A percentile compares a stretch with the other conserved stretches of the same genome.
Evolutionary conservation across 768 basidiomycete species (phyloP).

Genomic region (Daedaleopsis sinensis): DNA sequence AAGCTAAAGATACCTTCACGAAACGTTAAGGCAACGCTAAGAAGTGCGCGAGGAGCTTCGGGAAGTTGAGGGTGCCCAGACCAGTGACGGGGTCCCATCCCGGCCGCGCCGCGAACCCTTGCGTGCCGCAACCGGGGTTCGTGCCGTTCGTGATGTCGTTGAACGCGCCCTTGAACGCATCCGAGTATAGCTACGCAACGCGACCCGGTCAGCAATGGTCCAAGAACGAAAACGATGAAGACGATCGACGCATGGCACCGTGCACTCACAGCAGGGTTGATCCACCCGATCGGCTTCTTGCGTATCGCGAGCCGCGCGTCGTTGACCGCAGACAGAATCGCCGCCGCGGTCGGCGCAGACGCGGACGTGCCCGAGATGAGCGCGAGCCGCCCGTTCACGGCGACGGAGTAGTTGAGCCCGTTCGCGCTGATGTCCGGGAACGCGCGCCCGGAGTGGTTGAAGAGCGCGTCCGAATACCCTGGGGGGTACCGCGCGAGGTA

Average conservation of each 20-base stretch:
- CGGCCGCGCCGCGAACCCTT: slow-evolving; percentile 31
- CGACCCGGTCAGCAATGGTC: neutral
- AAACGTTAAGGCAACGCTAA: slow-evolving; percentile 9
- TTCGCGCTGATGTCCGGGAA: slow-evolving; percentile 39
- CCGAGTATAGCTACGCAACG: slow-evolving; percentile 49
- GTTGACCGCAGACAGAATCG: slow-evolving; percentile 59
- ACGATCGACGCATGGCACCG: no score
- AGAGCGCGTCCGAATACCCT: slow-evolving; percentile 35
- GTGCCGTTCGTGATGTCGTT: slow-evolving; percentile 30
- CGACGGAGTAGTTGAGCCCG: slow-evolving; percentile 38
- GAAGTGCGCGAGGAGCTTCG: slow-evolving; percentile 16
- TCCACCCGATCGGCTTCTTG: slow-evolving; percentile 37
- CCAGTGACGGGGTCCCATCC: slow-evolving; percentile 40
- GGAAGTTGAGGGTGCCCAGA: slow-evolving; percentile 34
- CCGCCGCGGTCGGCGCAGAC: slow-evolving; percentile 63
- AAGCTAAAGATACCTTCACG: no score
- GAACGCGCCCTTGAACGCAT: slow-evolving; percentile 43
- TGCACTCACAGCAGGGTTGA: slow-evolving; percentile 35
- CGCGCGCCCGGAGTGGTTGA: slow-evolving; percentile 38
- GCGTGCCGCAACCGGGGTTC: slow-evolving; percentile 36
- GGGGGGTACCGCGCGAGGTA: slow-evolving; percentile 36
- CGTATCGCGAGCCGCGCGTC: slow-evolving; percentile 34
- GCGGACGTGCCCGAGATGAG: slow-evolving; percentile 64
- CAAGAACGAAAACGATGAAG: neutral
- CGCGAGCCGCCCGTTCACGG: slow-evolving; percentile 29